Conservation (phyloP, 1,139 yeast species). For the Magnusiomyces tetraspermus region DNA sequence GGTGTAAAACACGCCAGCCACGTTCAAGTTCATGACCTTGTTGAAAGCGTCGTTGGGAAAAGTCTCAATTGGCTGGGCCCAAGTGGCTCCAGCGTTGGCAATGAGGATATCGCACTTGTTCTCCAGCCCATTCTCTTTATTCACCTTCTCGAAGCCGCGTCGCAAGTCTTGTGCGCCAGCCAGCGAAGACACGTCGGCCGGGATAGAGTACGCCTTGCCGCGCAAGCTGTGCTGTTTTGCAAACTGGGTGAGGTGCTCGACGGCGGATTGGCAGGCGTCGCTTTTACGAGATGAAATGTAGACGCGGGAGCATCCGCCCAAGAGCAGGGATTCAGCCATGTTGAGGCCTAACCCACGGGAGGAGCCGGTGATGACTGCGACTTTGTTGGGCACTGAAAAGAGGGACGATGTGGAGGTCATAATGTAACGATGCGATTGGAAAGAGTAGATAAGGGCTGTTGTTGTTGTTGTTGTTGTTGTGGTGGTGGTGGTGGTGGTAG, state of each 20-base stretch:
- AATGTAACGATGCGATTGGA: too few species aligned
- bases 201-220: slow-evolving; percentile 44
- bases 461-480: too few species aligned
- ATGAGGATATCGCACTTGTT: slow-evolving; percentile 50
- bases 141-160: slow-evolving; percentile 37
- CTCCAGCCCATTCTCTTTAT: slow-evolving; percentile 23
- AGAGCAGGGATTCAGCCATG: slow-evolving; percentile 57
- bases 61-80: slow-evolving; percentile 60
- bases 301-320: slow-evolving; percentile 55
- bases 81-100: slow-evolving; percentile 75
- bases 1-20: slow-evolving; percentile 61
- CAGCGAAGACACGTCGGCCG: slow-evolving; percentile 52
- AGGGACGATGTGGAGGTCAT: too few species aligned
- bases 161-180: slow-evolving; percentile 43
- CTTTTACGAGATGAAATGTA: slow-evolving; percentile 60
- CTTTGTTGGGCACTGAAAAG: slow-evolving; percentile 46
- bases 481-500: too few species aligned
- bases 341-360: slow-evolving; percentile 65
- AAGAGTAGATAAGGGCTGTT: too few species aligned
- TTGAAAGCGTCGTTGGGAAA: slow-evolving; percentile 57
- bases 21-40: slow-evolving; percentile 56
- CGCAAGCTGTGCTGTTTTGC: slow-evolving; percentile 36
- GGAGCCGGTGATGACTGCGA: slow-evolving; percentile 71
- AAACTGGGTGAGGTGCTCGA: slow-evolving; percentile 40
- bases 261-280: slow-evolving; percentile 56